Evolutionary conservation across 805 yeast species (phyloP).

Genomic region (Metschnikowia corniflorae): DNA sequence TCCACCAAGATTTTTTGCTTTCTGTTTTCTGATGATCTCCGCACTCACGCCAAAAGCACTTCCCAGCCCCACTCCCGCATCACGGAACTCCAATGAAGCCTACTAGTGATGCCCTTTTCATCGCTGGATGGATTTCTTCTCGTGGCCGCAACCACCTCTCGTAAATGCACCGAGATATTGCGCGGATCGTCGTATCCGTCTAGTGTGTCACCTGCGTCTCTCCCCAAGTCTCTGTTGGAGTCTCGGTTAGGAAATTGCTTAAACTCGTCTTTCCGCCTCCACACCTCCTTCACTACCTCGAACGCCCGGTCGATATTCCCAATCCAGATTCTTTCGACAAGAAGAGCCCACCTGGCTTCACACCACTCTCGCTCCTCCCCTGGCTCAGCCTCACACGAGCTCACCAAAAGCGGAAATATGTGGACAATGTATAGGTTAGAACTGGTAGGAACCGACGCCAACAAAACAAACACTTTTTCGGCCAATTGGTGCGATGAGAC

Average conservation of each 20-base stretch:
- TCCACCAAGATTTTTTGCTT: no score
- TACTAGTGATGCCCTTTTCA: slow-evolving; percentile 39
- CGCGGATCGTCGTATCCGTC: slow-evolving; percentile 13
- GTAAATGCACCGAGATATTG: slow-evolving; percentile 27
- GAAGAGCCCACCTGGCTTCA: slow-evolving; percentile 51
- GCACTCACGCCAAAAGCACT: slow-evolving; percentile 42
- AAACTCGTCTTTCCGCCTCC: slow-evolving; percentile 57
- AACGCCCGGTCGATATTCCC: slow-evolving; percentile 64
- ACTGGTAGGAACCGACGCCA: slow-evolving; percentile 60
- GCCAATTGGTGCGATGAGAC: slow-evolving; percentile 52
- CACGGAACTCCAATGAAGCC: slow-evolving; percentile 64
- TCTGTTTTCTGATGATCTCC: no score
- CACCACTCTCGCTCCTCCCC: slow-evolving; percentile 64
- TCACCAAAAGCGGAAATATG: slow-evolving; percentile 60
- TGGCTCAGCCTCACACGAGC: slow-evolving; percentile 61
- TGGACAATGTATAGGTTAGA: slow-evolving; percentile 57
- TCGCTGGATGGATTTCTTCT: slow-evolving; percentile 33
- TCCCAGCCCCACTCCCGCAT: slow-evolving; percentile 82
- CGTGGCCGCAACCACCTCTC: slow-evolving; percentile 41
- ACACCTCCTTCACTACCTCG: slow-evolving; percentile 68
- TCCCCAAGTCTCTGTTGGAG: slow-evolving; percentile 19
- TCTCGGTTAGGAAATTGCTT: no score
- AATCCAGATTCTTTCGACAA: slow-evolving; percentile 55
- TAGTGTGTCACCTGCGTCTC: slow-evolving; percentile 10
- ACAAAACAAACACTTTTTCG: slow-evolving; percentile 52